Evolutionary conservation across 2,329 filamentous ascomycete genomes (phyloP).

Genomic region (Incumbomyces lentus): DNA sequence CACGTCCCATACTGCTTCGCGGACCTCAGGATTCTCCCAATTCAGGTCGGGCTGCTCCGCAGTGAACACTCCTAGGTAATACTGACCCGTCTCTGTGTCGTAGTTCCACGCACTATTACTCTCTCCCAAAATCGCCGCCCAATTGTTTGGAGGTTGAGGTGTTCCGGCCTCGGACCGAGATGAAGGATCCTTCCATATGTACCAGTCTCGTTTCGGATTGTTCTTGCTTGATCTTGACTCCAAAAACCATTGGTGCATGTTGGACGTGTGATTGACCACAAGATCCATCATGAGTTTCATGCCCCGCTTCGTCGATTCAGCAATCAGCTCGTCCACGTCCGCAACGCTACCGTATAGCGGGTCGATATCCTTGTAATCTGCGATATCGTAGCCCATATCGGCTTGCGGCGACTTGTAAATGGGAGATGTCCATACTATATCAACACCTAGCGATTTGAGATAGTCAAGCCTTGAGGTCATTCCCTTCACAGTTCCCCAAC

Average conservation of each 20-base stretch:
- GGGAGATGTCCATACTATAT: conserved; percentile 48
- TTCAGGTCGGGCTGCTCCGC: conserved; percentile 75
- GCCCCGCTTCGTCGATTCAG: conserved; percentile 32
- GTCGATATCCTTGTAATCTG: conserved; percentile 35
- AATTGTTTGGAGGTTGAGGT: conserved; percentile 65
- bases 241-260: conserved; percentile 51
- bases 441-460: conserved; percentile 50
- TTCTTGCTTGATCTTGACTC: conserved; percentile 52
- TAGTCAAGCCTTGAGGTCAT: conserved; percentile 57
- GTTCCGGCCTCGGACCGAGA: conserved; percentile 45
- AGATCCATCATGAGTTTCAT: conserved; percentile 43
- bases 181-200: conserved; percentile 46
- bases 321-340: conserved; percentile 37
- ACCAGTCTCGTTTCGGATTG: conserved; percentile 60
- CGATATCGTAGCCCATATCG: conserved; percentile 42
- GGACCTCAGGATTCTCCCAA: conserved; percentile 62
- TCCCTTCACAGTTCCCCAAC: conserved; percentile 55
- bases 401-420: conserved; percentile 44
- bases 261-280: conserved; percentile 36
- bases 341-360: conserved; percentile 37
- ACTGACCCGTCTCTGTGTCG: conserved; percentile 62
- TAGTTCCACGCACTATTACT: conserved; percentile 44
- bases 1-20: conserved; percentile 59
- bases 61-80: conserved; percentile 67
- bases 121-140: conserved; percentile 36